Evolutionary conservation across 805 yeast species (phyloP).

Genomic region (Alloascoidea hylecoeti): DNA sequence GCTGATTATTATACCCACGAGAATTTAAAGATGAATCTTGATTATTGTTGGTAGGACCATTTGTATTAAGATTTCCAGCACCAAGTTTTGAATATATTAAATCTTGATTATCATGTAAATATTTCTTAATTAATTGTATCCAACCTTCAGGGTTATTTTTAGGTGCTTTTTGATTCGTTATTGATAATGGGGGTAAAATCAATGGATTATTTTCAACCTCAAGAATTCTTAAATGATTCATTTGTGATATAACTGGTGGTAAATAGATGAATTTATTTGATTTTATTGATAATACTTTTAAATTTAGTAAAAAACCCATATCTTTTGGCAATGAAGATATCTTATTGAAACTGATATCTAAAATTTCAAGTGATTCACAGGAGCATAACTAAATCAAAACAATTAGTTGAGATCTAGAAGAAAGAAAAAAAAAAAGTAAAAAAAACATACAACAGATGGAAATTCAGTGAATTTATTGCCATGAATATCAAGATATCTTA

Average conservation of each 20-base stretch:
- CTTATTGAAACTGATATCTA: slow-evolving; percentile 49
- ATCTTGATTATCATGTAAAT: slow-evolving; percentile 21
- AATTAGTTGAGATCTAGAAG: neutral
- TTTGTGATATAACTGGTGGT: slow-evolving; percentile 35
- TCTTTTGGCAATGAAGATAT: slow-evolving; percentile 33
- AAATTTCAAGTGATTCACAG: slow-evolving; percentile 36
- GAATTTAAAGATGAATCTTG: slow-evolving; percentile 7
- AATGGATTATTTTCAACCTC: slow-evolving; percentile 54
- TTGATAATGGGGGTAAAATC: slow-evolving; percentile 27
- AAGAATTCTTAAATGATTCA: slow-evolving; percentile 37
- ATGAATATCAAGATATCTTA: slow-evolving; percentile 55
- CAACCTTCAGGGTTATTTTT: slow-evolving; percentile 29
- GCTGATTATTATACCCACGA: neutral
- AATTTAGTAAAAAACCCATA: slow-evolving; percentile 21
- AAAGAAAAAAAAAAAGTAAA: slow-evolving; percentile 9
- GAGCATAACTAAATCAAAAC: slow-evolving; percentile 8
- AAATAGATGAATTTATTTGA: slow-evolving; percentile 42
- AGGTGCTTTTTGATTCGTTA: slow-evolving; percentile 20
- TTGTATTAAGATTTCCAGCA: neutral
- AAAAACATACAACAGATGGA: slow-evolving; percentile 24
- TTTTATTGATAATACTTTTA: slow-evolving; percentile 44
- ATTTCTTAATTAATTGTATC: slow-evolving; percentile 25
- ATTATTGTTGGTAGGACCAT: slow-evolving; percentile 3
- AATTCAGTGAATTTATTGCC: slow-evolving; percentile 38
- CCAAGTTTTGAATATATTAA: neutral